Evolutionary conservation across 805 yeast species (phyloP).

Genomic region (Hagleromyces aurorensis): DNA sequence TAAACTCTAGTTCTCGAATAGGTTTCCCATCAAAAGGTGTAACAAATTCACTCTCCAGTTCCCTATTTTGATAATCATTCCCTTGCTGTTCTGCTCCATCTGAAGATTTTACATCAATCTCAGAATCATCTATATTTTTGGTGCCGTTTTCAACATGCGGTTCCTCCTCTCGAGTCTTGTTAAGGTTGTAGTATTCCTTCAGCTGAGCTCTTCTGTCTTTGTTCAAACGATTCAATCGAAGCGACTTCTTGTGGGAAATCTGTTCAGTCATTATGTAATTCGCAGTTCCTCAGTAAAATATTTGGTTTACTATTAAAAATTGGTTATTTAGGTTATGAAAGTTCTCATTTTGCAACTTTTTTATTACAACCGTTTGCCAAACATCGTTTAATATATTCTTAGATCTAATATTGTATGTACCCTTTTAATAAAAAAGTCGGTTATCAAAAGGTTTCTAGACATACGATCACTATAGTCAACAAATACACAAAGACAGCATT

Average conservation of each 20-base stretch:
- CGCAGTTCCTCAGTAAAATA: too few species aligned
- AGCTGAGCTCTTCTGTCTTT: slow-evolving; percentile 20
- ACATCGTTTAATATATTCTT: too few species aligned
- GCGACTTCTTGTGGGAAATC: slow-evolving; percentile 26
- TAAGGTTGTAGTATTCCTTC: slow-evolving; percentile 22
- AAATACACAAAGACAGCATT: too few species aligned
- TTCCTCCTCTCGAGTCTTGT: slow-evolving; percentile 4
- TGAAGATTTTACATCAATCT: slow-evolving; percentile 1
- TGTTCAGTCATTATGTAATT: slow-evolving; percentile 30
- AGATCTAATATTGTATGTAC: too few species aligned
- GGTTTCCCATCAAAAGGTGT: slow-evolving; percentile 8
- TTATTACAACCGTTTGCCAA: too few species aligned
- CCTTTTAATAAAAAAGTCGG: too few species aligned
- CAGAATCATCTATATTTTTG: slow-evolving; percentile 1
- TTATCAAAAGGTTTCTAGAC: too few species aligned
- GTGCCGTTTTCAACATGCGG: neutral
- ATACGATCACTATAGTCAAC: too few species aligned
- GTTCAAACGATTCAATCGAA: slow-evolving; percentile 15
- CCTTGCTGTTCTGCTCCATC: slow-evolving; percentile 1
- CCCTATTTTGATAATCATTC: slow-evolving; percentile 1
- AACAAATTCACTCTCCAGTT: neutral
- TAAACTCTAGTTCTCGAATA: slow-evolving; percentile 12
- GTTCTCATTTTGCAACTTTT: too few species aligned
- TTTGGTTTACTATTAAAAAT: too few species aligned
- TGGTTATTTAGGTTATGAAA: too few species aligned